Evolutionary conservation across 805 yeast genomes (phyloP).

Genomic region (Nakazawaea wickerhamii): DNA sequence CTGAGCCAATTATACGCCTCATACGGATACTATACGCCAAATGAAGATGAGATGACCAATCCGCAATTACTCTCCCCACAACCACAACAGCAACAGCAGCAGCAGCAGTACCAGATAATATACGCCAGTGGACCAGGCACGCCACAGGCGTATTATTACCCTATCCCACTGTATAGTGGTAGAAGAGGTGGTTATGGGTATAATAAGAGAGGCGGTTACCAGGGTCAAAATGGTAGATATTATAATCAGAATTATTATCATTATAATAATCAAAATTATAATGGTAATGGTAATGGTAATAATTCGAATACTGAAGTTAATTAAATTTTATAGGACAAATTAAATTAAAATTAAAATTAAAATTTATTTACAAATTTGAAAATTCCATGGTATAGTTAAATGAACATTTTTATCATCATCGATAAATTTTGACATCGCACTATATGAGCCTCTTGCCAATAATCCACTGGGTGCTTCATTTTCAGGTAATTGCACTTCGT

Average conservation of each 20-base stretch:
- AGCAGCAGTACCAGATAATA: slow-evolving; percentile 6
- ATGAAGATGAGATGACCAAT: background rate
- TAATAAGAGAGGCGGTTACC: slow-evolving; percentile 8
- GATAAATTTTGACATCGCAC: slow-evolving; percentile 73
- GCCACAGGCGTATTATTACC: slow-evolving; percentile 11
- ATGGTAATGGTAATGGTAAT: background rate
- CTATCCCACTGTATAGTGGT: background rate
- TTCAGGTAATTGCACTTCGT: slow-evolving; percentile 61
- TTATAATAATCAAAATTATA: slow-evolving; percentile 1
- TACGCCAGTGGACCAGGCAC: slow-evolving; percentile 4
- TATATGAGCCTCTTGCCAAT: slow-evolving; percentile 80
- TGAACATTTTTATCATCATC: slow-evolving; percentile 82
- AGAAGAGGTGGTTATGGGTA: slow-evolving; percentile 8
- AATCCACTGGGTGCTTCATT: slow-evolving; percentile 92
- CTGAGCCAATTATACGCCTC: slow-evolving; percentile 2
- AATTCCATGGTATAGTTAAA: slow-evolving; percentile 77
- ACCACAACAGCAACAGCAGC: slow-evolving; percentile 5
- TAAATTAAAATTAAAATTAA: background rate
- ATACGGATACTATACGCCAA: slow-evolving; percentile 7
- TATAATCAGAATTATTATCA: background rate
- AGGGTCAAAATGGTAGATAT: background rate
- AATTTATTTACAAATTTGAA: slow-evolving; percentile 62
- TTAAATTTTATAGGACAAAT: background rate
- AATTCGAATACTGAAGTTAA: background rate
- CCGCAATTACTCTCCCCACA: slow-evolving; percentile 2